These are phyloP conservation scores for Holtermanniella nyarrowii DNA, from an alignment of 768 basidiomycete species.

Conservation along the genomic window DNA sequence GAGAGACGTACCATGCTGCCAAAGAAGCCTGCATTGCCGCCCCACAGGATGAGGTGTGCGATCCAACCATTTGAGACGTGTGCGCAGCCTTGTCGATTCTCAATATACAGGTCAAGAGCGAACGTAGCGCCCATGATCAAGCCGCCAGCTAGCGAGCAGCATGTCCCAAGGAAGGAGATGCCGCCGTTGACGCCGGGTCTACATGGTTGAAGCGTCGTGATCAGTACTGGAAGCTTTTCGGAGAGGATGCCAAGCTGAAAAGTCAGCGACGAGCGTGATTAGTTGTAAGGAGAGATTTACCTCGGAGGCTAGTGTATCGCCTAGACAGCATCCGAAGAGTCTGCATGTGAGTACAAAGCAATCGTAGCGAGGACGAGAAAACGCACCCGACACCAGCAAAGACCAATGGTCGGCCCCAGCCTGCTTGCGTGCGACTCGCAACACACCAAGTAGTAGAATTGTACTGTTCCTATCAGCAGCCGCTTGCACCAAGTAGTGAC, in stretches of 20 bases:
- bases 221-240: slow-evolving; percentile 50
- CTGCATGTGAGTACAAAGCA: slow-evolving; percentile 42
- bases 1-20: slow-evolving; percentile 60
- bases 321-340: slow-evolving; percentile 79
- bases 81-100: slow-evolving; percentile 45
- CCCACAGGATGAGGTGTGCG: slow-evolving; percentile 50
- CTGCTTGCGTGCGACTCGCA: background rate
- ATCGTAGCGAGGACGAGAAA: background rate
- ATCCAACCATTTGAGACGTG: slow-evolving; percentile 30
- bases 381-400: slow-evolving; percentile 57
- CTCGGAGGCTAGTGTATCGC: slow-evolving; percentile 87
- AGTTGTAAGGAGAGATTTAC: background rate
- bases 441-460: background rate
- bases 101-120: slow-evolving; percentile 50
- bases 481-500: too few relatives aligned
- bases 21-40: slow-evolving; percentile 57
- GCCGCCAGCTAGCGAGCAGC: slow-evolving; percentile 65
- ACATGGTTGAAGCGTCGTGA: slow-evolving; percentile 64
- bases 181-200: slow-evolving; percentile 89
- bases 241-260: slow-evolving; percentile 67
- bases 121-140: slow-evolving; percentile 57
- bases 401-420: slow-evolving; percentile 45
- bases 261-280: background rate
- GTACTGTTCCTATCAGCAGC: background rate
- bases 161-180: slow-evolving; percentile 63